Conservation (phyloP, 2,329 filamentous ascomycete genomes). For the Diplodia corticola region DNA sequence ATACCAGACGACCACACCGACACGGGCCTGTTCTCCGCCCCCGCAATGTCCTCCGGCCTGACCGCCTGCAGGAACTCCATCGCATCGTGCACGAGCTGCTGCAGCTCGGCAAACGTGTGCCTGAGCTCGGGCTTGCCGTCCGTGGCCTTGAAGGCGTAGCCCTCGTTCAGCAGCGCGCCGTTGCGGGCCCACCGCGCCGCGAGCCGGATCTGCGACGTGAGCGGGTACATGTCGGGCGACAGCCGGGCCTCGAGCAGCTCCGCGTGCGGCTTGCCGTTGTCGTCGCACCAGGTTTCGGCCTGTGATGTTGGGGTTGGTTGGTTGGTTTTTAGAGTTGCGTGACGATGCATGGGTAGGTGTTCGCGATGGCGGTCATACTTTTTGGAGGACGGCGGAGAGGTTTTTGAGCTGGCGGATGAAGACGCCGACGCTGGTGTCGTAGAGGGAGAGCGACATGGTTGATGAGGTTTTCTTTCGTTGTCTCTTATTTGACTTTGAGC, state of each 20-base stretch:
- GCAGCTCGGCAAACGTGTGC: slow-evolving; percentile 52
- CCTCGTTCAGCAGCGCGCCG: slow-evolving; percentile 41
- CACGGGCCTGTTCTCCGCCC: background rate
- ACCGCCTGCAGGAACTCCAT: slow-evolving; percentile 49
- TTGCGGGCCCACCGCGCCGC: slow-evolving; percentile 44
- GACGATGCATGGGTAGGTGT: too few relatives aligned
- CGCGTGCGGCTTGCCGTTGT: slow-evolving; percentile 25
- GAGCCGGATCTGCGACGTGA: slow-evolving; percentile 53
- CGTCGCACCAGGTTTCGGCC: slow-evolving; percentile 8
- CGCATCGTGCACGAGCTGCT: slow-evolving; percentile 50
- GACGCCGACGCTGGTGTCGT: slow-evolving; percentile 43
- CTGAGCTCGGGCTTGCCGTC: slow-evolving; percentile 44
- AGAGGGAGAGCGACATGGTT: slow-evolving; percentile 31
- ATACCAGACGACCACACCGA: background rate
- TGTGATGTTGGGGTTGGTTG: background rate
- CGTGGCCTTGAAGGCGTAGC: slow-evolving; percentile 29
- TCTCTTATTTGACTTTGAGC: too few relatives aligned
- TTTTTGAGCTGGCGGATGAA: slow-evolving; percentile 47
- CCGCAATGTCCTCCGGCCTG: slow-evolving; percentile 46
- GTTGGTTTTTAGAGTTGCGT: background rate
- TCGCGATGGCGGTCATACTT: slow-evolving; percentile 41
- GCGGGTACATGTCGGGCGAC: slow-evolving; percentile 51
- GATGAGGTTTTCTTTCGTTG: too few relatives aligned
- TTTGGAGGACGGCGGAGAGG: slow-evolving; percentile 46
- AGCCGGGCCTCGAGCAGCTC: slow-evolving; percentile 47